Base-by-base conservation (phyloP, 2,329 filamentous ascomycete species). In the Aspergillus uvarum region DNA sequence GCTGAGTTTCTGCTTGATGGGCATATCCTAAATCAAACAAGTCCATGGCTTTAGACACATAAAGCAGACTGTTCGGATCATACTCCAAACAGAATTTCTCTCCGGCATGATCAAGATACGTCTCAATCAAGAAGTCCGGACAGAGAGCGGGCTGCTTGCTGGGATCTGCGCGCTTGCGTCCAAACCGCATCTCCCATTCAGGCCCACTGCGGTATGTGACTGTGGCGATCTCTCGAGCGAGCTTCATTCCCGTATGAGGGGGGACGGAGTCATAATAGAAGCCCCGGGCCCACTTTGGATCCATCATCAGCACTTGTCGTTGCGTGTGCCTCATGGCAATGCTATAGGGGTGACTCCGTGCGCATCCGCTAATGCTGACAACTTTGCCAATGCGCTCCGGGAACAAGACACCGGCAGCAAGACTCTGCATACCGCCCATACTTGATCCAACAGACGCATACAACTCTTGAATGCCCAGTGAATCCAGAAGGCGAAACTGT, bases 291-390 rank as follows among this genome's bases (percentile, higher is more conserved):
- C 95, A 99, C 71, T 96, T 92, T 2, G 93, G 92, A 70, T 99
- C 95, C 89, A 97, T 97, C 93, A 99, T 98, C 51, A 99, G 84
- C 1, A 97, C 95, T 79, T 98, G 95, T 29, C 95, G 88, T 77
- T 99, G 95, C 0, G 94, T 96, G 77, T 99, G 95, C 56, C 95
- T 88, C 94, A 99, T 97, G 35, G 95, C 95, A 74, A 99, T 96
- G 76, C 93, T 96, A 80, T 99, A 99, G 0, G 95, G 95, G 74
- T 99, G 95, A 68, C 90, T 96, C 64, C 95, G 84, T 0, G 94
- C 95, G 75, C 95, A 99, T 12, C 94, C 95, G 71, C 90, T 96
- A 71, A 98, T 95, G 70, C 88, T 94, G 42, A 92, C 91, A 63
- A 99, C 85, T 65, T 89, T 88, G 44, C 87, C 87, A 2, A 99